Conservation (phyloP, 108 stramenopile species). For the Discostella stelligeroides region DNA sequence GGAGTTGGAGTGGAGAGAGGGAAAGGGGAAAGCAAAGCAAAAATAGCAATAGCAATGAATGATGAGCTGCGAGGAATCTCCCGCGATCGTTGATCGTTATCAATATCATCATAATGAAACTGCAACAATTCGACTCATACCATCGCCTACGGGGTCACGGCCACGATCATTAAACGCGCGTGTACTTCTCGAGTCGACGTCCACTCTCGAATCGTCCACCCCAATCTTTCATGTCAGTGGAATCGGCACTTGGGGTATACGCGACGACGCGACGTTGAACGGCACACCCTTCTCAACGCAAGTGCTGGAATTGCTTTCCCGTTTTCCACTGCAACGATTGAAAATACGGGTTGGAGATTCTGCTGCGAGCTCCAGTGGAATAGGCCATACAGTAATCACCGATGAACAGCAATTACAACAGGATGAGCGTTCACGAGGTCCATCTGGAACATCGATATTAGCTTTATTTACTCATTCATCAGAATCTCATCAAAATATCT, state of each 20-base stretch:
- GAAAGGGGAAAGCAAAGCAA: too few species aligned
- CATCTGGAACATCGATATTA: conserved; percentile 28
- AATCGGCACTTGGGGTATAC: not conserved
- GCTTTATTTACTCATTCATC: conserved; percentile 19
- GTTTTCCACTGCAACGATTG: conserved; percentile 32
- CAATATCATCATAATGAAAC: conserved; percentile 37
- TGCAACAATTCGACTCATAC: conserved; percentile 30
- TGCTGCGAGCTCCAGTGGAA: conserved; percentile 18
- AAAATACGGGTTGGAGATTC: conserved; percentile 37
- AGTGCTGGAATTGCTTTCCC: conserved; percentile 26
- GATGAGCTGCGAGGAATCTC: conserved; percentile 11
- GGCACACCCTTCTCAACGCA: conserved; percentile 42
- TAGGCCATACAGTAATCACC: not conserved
- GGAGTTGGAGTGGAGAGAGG: too few species aligned
- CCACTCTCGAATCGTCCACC: conserved; percentile 29
- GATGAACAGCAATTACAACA: conserved; percentile 23
- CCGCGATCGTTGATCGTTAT: conserved; percentile 2
- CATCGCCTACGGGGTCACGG: conserved; percentile 1
- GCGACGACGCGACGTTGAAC: conserved; percentile 5
- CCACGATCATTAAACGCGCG: conserved; percentile 35
- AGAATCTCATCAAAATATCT: not conserved
- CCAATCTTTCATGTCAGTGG: conserved; percentile 24
- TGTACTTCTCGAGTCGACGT: conserved; percentile 40
- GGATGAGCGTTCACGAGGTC: conserved; percentile 23
- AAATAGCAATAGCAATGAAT: too few species aligned